These are phyloP conservation scores for Nidularia pulvinata DNA, from an alignment of 768 basidiomycete species.

Conservation along the genomic window DNA sequence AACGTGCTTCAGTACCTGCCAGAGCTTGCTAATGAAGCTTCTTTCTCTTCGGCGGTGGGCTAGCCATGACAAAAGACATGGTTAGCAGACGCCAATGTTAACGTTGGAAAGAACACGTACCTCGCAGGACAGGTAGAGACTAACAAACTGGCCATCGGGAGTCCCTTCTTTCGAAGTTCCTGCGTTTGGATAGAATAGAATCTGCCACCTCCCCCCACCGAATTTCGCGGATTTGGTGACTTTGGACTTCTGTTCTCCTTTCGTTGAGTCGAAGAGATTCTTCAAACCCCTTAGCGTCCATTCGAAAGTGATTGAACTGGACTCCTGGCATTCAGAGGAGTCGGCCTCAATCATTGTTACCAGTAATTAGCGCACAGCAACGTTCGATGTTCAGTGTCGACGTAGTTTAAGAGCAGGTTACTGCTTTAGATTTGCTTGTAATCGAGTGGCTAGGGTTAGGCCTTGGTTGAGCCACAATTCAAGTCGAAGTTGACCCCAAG, in stretches of 20 bases:
- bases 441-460: too few relatives aligned
- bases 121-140: conserved; percentile 82
- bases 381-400: too few relatives aligned
- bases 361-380: too few relatives aligned
- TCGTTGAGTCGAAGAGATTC: conserved; percentile 73
- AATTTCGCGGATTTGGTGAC: conserved; percentile 77
- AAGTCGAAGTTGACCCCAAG: too few relatives aligned
- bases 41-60: conserved; percentile 81
- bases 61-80: conserved; percentile 18
- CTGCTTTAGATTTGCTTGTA: too few relatives aligned
- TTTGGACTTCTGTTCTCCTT: conserved; percentile 78
- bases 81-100: not conserved
- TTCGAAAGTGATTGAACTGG: conserved; percentile 62
- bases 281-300: conserved; percentile 78
- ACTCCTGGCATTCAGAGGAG: conserved; percentile 44
- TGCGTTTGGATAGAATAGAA: conserved; percentile 85
- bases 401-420: too few relatives aligned
- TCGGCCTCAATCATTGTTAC: conserved; percentile 13
- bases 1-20: conserved; percentile 40
- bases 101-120: conserved; percentile 32
- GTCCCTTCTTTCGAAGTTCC: conserved; percentile 55
- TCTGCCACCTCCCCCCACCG: conserved; percentile 80
- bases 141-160: conserved; percentile 58
- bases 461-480: too few relatives aligned
- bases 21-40: conserved; percentile 51